Evolutionary conservation across 2,329 filamentous ascomycete species (phyloP).

Genomic region (Microcera coccophila): DNA sequence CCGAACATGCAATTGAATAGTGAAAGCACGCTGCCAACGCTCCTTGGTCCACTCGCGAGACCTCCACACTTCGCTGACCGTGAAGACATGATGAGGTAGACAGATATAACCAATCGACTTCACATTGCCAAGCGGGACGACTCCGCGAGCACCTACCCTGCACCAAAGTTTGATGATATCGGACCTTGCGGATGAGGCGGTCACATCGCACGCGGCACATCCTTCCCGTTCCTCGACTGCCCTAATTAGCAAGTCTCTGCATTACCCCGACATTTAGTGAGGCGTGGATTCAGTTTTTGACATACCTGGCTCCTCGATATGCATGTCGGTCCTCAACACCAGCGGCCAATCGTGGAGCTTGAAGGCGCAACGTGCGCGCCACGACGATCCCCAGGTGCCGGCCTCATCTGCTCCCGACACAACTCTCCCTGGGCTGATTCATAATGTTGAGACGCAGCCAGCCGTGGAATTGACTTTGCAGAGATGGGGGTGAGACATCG

Average conservation of each 20-base stretch:
- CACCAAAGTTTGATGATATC: background rate
- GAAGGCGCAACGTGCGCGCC: constrained; percentile 21
- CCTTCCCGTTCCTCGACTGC: background rate
- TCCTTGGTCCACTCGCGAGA: too few relatives aligned
- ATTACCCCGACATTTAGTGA: too few relatives aligned
- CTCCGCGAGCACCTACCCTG: background rate
- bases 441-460: constrained; percentile 8
- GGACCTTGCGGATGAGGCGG: background rate
- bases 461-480: background rate
- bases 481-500: constrained; percentile 8
- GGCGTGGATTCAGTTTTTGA: constrained; percentile 12
- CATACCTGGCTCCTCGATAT: constrained; percentile 16
- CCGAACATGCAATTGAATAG: background rate
- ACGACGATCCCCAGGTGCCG: background rate
- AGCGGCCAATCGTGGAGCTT: constrained; percentile 19
- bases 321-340: constrained; percentile 15
- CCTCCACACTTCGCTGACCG: too few relatives aligned
- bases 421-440: constrained; percentile 2
- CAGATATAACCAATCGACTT: too few relatives aligned
- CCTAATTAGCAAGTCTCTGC: constrained; percentile 16
- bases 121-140: too few relatives aligned
- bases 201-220: too few relatives aligned
- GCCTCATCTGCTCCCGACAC: background rate
- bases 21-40: background rate
- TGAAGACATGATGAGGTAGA: too few relatives aligned